Base-by-base conservation (phyloP, 108 stramenopile genomes). In the Nitzschia sp. region DNA sequence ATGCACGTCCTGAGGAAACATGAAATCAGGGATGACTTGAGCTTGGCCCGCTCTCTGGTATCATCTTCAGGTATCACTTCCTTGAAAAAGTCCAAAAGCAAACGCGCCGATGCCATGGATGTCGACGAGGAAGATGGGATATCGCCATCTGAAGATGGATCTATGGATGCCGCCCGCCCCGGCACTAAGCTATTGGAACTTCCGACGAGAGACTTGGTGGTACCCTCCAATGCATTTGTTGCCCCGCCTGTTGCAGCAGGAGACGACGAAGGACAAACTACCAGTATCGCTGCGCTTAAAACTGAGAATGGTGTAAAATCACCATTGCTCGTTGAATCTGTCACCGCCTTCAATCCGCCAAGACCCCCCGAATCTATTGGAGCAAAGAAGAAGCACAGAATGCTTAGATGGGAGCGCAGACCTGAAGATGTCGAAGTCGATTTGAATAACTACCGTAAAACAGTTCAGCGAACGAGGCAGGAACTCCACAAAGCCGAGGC, bases 311-410 rank as follows among this genome's bases (percentile, higher is more conserved):
- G 28, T 25, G 56, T 73, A 21, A 68, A 70, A n/a, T 80, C 83
- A 6, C 85, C 87, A 9, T 71, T 75, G 23, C 31, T 76, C 15
- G 87, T 95, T 6, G 93, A 90, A 45, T 76, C 81, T 16, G 60
- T 87, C 26, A 83, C 84, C 15, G 82, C 89, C 29, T 92, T 92
- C 63, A 86, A 92, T 69, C 93, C 93, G 16, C 93, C 93, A 8
- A 81, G 89, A 35, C 90, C 87, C 53, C 93, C 91, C n/a, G 90
- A 95, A 65, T 92, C 90, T 1, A 77, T 82, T 23, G 86, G 83
- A 0, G 33, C 77, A 34, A 95, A 95, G 63, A 90, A 90, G 55
- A 85, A 83, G 53, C 84, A 89, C 67, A 76, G 93, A 33, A 70
- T 95, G 78, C 68, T 79, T 41, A 73, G 93, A 53, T 95, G 93